phyloP scores from a whole-genome alignment of 2,329 filamentous ascomycete genomes.

The Phaeoacremonium minimum region DNA sequence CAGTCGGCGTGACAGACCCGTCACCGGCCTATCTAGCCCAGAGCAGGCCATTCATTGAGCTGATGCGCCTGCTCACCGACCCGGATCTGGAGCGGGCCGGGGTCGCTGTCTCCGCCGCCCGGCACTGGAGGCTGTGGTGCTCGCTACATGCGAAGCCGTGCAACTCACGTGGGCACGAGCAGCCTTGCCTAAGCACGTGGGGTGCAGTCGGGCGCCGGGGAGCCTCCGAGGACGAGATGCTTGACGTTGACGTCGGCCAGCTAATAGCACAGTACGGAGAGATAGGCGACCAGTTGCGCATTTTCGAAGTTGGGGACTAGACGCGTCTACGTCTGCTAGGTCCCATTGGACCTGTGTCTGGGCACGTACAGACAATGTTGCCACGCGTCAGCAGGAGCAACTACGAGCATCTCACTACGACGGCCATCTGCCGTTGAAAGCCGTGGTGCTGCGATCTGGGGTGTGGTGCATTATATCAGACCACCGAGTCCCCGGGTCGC shows the following conservation, averaged over 20 bases:
- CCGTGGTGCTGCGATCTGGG: too few species aligned
- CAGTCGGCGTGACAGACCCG: not conserved
- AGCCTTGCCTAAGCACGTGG: not conserved
- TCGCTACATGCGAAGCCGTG: slow-evolving; percentile 27
- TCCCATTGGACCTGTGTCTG: too few species aligned
- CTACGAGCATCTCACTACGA: too few species aligned
- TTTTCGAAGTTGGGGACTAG: slow-evolving; percentile 4
- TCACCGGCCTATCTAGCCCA: not conserved
- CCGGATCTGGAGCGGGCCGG: slow-evolving; percentile 36
- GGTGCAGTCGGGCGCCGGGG: slow-evolving; percentile 7
- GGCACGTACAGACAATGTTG: too few species aligned
- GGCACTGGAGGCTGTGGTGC: slow-evolving; percentile 34
- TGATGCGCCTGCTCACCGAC: slow-evolving; percentile 37
- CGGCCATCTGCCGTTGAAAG: too few species aligned
- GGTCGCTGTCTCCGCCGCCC: slow-evolving; percentile 26
- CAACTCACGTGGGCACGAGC: not conserved
- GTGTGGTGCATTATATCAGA: too few species aligned
- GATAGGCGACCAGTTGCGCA: slow-evolving; percentile 1
- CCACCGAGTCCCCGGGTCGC: too few species aligned
- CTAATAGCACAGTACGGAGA: slow-evolving; percentile 9
- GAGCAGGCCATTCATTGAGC: slow-evolving; percentile 16
- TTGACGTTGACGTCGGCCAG: slow-evolving; percentile 19
- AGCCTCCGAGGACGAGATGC: slow-evolving; percentile 7
- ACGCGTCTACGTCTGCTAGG: too few species aligned
- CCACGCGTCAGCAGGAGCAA: too few species aligned